These are phyloP conservation scores for Pestalotiopsis sp. DNA, from an alignment of 2,329 filamentous ascomycete species.

Conservation along the genomic window DNA sequence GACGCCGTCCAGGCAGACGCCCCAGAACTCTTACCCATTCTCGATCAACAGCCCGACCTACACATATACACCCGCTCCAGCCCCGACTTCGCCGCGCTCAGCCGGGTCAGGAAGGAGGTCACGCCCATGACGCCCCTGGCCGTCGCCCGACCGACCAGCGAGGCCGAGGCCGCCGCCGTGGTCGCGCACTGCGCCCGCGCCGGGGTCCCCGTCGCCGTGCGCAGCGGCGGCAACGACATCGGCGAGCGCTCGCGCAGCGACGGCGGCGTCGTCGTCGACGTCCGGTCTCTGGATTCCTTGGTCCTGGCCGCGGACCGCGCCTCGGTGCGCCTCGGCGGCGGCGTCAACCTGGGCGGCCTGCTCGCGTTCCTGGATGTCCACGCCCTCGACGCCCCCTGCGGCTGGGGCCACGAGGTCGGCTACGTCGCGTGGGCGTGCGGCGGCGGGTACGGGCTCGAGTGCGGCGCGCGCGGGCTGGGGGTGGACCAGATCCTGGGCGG, in stretches of 20 bases:
- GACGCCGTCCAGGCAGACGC: not conserved
- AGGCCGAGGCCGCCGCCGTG: not conserved
- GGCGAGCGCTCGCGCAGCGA: slow-evolving; percentile 9
- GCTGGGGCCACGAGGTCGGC: slow-evolving; percentile 12
- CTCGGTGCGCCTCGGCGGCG: slow-evolving; percentile 13
- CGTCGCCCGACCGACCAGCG: slow-evolving; percentile 1
- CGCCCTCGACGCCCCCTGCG: slow-evolving; percentile 12
- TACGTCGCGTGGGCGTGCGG: slow-evolving; percentile 15
- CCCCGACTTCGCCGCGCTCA: not conserved
- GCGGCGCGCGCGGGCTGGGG: slow-evolving; percentile 6
- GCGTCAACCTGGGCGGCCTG: not conserved
- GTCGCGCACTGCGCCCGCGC: not conserved
- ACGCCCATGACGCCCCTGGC: slow-evolving; percentile 7
- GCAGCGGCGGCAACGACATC: slow-evolving; percentile 13
- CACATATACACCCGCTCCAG: not conserved
- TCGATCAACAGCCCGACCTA: not conserved
- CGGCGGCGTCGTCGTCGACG: slow-evolving; percentile 14
- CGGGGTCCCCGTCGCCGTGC: slow-evolving; percentile 4
- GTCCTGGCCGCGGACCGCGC: not conserved
- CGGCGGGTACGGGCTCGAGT: slow-evolving; percentile 15
- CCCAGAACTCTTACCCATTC: not conserved
- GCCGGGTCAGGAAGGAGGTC: not conserved
- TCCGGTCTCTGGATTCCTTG: slow-evolving; percentile 12
- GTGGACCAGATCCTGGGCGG: slow-evolving; percentile 14
- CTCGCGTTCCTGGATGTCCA: slow-evolving; percentile 8